These are phyloP conservation scores for Seiridium unicorne DNA, from an alignment of 2,329 filamentous ascomycete genomes.

Conservation along the genomic window DNA sequence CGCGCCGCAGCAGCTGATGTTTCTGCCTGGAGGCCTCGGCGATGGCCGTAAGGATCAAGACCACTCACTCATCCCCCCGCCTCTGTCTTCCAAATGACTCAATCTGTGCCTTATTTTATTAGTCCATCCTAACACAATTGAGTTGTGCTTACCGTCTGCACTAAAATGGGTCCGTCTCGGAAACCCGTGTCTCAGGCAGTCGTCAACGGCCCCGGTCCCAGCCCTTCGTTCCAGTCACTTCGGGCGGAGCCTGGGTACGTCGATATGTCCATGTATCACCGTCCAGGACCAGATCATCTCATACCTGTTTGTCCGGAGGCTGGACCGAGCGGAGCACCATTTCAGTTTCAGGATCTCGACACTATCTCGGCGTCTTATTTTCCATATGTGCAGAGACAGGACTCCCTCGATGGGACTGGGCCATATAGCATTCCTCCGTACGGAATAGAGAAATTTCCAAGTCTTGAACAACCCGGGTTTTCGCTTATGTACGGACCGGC, in stretches of 20 bases:
- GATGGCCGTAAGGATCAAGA: background rate
- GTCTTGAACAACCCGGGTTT: background rate
- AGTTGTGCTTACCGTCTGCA: no score
- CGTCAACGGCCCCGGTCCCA: background rate
- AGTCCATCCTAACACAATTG: no score
- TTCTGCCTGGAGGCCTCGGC: slow-evolving; percentile 7
- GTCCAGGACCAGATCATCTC: background rate
- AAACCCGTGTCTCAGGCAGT: background rate
- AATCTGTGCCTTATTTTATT: background rate
- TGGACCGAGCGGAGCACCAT: background rate
- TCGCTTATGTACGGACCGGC: background rate
- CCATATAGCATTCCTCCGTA: background rate
- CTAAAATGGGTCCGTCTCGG: background rate
- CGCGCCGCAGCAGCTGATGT: background rate
- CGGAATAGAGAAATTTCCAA: background rate
- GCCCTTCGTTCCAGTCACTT: background rate
- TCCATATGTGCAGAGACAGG: background rate
- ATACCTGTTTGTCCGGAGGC: background rate
- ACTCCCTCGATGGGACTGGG: background rate
- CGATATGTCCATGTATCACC: background rate
- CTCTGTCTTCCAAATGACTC: background rate
- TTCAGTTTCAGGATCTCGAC: background rate
- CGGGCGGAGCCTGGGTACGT: background rate
- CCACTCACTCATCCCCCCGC: background rate
- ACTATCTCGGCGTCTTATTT: background rate